A percentile compares a stretch with the other conserved stretches of the same genome.
phyloP scores from a whole-genome alignment of 768 basidiomycete genomes.

The Tephrocybe rancida region DNA sequence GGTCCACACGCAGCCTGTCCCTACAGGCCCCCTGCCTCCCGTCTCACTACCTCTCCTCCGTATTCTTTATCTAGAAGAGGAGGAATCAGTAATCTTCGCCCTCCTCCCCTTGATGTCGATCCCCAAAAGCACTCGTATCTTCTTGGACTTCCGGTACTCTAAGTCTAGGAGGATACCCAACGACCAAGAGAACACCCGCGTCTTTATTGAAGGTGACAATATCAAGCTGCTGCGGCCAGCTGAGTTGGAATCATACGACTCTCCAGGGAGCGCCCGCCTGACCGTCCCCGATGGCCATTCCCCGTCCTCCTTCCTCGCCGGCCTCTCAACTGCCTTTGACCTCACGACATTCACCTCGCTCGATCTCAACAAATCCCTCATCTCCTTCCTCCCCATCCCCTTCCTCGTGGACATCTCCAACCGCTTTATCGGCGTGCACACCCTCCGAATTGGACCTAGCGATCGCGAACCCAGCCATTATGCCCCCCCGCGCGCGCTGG shows the following conservation, averaged over 20 bases:
- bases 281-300: not conserved
- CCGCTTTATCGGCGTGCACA: not conserved
- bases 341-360: conserved; percentile 4
- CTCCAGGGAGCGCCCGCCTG: conserved; percentile 8
- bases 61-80: conserved; percentile 2
- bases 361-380: conserved; percentile 2
- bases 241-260: not conserved
- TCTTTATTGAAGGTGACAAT: not conserved
- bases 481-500: not conserved
- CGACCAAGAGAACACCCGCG: conserved; percentile 2
- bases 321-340: not conserved
- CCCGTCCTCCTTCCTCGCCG: not conserved
- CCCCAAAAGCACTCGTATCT: not conserved
- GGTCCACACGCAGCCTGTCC: not conserved
- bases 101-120: conserved; percentile 7
- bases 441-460: conserved; percentile 2
- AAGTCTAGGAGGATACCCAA: not conserved
- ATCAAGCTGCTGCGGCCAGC: conserved; percentile 3
- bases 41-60: conserved; percentile 5
- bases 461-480: conserved; percentile 8
- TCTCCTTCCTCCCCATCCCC: not conserved
- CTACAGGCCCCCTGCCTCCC: not conserved
- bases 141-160: not conserved
- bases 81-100: not conserved
- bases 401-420: not conserved